phyloP scores from a whole-genome alignment of 495 filamentous ascomycete genomes.

The Aspergillus diversus region DNA sequence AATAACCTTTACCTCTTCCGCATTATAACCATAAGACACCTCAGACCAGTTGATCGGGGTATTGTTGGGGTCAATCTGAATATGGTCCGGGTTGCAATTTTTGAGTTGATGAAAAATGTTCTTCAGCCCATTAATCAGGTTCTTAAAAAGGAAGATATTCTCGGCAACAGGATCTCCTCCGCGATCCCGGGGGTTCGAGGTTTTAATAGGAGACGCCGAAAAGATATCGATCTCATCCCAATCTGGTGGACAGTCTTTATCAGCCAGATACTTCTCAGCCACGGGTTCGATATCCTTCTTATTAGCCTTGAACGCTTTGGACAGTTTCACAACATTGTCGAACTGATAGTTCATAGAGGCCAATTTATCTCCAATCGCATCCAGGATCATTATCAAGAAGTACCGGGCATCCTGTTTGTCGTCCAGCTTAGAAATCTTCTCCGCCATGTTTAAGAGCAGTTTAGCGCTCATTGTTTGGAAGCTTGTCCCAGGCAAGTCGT shows the following conservation, averaged over 20 bases:
- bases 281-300: constrained; percentile 62
- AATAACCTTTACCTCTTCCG: constrained; percentile 95
- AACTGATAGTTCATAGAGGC: constrained; percentile 97
- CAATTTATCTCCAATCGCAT: constrained; percentile 97
- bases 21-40: constrained; percentile 94
- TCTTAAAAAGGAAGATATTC: constrained; percentile 98
- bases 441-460: constrained; percentile 93
- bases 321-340: constrained; percentile 90
- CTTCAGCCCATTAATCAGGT: constrained; percentile 95
- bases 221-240: constrained; percentile 99
- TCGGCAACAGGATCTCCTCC: constrained; percentile 92
- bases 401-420: constrained; percentile 93
- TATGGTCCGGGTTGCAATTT: constrained; percentile 75
- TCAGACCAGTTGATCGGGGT: constrained; percentile 92
- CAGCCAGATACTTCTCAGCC: constrained; percentile 80
- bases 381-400: constrained; percentile 95
- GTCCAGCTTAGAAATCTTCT: constrained; percentile 88
- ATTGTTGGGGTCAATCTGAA: constrained; percentile 70
- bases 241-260: constrained; percentile 77
- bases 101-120: constrained; percentile 95
- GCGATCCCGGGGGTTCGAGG: constrained; percentile 87
- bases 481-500: constrained; percentile 95
- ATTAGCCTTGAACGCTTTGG: constrained; percentile 67
- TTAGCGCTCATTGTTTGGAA: constrained; percentile 99
- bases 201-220: constrained; percentile 93